Evolutionary conservation across 2,329 filamentous ascomycete genomes (phyloP), one percentile per base, ranked within the genome.

Genomic region (Calycina marina): DNA sequence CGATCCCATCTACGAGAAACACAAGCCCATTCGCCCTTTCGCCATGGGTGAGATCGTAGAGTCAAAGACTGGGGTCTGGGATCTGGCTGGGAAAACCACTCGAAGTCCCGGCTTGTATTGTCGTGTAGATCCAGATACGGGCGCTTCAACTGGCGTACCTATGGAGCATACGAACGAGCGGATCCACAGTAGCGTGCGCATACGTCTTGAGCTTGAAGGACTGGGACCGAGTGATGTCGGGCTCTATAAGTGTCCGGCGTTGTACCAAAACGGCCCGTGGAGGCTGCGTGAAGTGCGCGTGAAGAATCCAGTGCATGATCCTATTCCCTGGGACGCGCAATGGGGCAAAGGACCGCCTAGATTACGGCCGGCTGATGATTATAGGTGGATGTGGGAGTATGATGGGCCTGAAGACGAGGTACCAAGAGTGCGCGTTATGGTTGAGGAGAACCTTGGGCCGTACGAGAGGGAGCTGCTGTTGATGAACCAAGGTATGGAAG

Each of bases 381-480:
- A 53, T 16, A 55, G 62, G 22, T 72, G 67, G 67, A 51, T 65
- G 2, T 72, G 67, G 67, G 60, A 66, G 44, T 72, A 67, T 28
- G 46, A 51, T 11, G 67, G 67, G 0, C 49, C 55, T 0, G 56
- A 64, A 32, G 41, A 45, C 13, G 45, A 54, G 2, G 62, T 61
- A 5, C 62, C 62, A 2, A 43, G 43, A 6, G 48, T 56, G 39
- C 51, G 52, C 14, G 52, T 58, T 16, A 54, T 73, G 56, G 53
- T 64, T 4, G 68, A 72, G 42, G 67, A 70, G 44, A 60, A 55
- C 4, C 42, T 72, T 4, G 67, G 67, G 0, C 65, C 62, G 1
- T 70, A 62, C 47, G 66, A 72, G 47, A 49, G 58, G 28, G 20
- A 22, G 20, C 20, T 22, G n/a, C n/a, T 22, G 20, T n/a, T n/a